Conservation (phyloP, 345 rosid species). For the Melastoma malabathricum region DNA sequence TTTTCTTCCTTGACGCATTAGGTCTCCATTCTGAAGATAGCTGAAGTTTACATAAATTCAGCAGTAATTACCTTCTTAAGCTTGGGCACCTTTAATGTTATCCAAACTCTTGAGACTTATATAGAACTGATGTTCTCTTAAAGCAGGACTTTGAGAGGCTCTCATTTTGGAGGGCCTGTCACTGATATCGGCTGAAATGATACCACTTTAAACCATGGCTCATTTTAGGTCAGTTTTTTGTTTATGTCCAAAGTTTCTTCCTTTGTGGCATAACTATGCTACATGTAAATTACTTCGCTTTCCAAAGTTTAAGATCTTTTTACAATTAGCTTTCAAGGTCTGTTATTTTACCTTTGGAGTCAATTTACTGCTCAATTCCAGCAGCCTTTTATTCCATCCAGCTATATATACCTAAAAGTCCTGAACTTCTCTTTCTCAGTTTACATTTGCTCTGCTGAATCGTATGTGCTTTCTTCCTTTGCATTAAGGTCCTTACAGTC, state of each 20-base stretch:
- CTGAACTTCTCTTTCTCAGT: not conserved
- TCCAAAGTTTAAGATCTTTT: too few species aligned
- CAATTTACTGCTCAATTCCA: not conserved
- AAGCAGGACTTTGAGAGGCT: slow-evolving; percentile 98
- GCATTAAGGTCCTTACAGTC: too few species aligned
- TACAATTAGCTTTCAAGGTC: too few species aligned
- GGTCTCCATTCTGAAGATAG: slow-evolving; percentile 14
- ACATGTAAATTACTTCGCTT: slow-evolving; percentile 3
- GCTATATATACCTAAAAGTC: too few species aligned
- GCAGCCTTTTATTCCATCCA: not conserved
- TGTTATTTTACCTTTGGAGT: not conserved
- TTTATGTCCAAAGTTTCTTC: slow-evolving; percentile 50
- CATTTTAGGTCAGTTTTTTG: slow-evolving; percentile 99
- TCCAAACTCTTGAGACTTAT: slow-evolving; percentile 73
- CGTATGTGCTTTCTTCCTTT: too few species aligned
- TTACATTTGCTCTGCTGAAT: slow-evolving; percentile 3
- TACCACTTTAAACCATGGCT: slow-evolving; percentile 96
- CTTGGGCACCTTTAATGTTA: slow-evolving; percentile 43
- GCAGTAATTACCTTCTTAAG: slow-evolving; percentile 52
- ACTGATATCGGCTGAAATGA: slow-evolving; percentile 95
- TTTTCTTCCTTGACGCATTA: slow-evolving; percentile 2
- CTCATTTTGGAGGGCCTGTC: slow-evolving; percentile 96
- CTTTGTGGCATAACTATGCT: slow-evolving; percentile 49
- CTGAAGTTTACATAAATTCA: slow-evolving; percentile 33
- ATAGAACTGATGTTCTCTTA: slow-evolving; percentile 88